Conservation (phyloP, 2,329 filamentous ascomycete genomes). For the Colletotrichum horii region DNA sequence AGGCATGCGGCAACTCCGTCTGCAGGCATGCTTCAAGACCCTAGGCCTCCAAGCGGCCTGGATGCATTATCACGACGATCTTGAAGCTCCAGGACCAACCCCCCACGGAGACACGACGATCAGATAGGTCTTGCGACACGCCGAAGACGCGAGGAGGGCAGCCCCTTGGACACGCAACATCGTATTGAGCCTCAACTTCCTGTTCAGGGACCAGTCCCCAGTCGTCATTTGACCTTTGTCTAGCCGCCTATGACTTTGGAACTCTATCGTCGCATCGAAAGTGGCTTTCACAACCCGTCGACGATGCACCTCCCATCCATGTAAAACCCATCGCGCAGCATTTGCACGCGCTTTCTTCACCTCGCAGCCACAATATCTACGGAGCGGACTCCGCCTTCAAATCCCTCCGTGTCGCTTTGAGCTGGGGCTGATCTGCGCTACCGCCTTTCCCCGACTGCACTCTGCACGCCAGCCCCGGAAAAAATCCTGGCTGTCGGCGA, state of each 20-base stretch:
- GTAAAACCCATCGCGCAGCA: background rate
- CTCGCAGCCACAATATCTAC: background rate
- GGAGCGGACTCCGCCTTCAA: background rate
- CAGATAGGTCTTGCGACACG: background rate
- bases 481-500: background rate
- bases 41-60: background rate
- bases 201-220: background rate
- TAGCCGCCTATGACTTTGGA: background rate
- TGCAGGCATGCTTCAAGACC: background rate
- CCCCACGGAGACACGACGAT: background rate
- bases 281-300: background rate
- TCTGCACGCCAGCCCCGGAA: background rate
- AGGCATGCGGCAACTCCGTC: constrained; percentile 5
- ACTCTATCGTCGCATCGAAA: background rate
- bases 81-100: background rate
- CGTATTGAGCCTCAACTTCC: background rate
- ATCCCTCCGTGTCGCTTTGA: background rate
- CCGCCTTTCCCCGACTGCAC: constrained; percentile 1
- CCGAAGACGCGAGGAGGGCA: background rate
- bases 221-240: background rate
- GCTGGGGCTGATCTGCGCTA: constrained; percentile 9
- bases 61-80: constrained; percentile 3
- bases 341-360: background rate
- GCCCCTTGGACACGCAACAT: background rate
- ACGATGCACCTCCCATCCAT: background rate